Evolutionary conservation across 2,329 filamentous ascomycete species (phyloP).

Genomic region (Botryotinia narcissicola): DNA sequence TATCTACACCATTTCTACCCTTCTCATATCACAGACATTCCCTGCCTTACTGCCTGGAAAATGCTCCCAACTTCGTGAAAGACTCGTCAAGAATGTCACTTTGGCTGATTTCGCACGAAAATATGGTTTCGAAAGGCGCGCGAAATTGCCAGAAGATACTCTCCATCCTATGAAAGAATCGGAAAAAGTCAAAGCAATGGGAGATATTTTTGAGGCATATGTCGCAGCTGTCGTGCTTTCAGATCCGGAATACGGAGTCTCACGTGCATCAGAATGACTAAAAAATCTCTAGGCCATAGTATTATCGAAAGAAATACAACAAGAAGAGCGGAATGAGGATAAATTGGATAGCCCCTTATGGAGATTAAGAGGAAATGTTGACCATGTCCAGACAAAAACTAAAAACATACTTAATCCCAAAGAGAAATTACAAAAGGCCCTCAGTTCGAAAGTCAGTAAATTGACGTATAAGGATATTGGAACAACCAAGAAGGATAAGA

Average conservation of each 20-base stretch:
- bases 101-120: conserved; percentile 65
- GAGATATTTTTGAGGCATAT: conserved; percentile 89
- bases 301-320: conserved; percentile 53
- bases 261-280: conserved; percentile 66
- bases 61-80: conserved; percentile 73
- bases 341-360: conserved; percentile 34
- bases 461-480: conserved; percentile 61
- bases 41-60: conserved; percentile 62
- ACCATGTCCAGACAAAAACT: conserved; percentile 18
- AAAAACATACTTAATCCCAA: conserved; percentile 46
- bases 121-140: conserved; percentile 68
- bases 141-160: conserved; percentile 45
- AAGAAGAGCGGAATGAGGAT: conserved; percentile 36
- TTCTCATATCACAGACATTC: conserved; percentile 73
- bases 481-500: conserved; percentile 52
- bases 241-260: conserved; percentile 60
- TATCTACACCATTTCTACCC: conserved; percentile 72
- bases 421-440: conserved; percentile 48
- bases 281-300: conserved; percentile 69
- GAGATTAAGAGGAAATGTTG: conserved; percentile 29
- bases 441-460: conserved; percentile 53
- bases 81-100: conserved; percentile 76
- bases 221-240: conserved; percentile 75
- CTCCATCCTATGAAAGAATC: conserved; percentile 37
- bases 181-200: conserved; percentile 68